These are phyloP conservation scores for Populus tomentosa DNA, from an alignment of 441 rosid genomes.

Conservation along the genomic window DNA sequence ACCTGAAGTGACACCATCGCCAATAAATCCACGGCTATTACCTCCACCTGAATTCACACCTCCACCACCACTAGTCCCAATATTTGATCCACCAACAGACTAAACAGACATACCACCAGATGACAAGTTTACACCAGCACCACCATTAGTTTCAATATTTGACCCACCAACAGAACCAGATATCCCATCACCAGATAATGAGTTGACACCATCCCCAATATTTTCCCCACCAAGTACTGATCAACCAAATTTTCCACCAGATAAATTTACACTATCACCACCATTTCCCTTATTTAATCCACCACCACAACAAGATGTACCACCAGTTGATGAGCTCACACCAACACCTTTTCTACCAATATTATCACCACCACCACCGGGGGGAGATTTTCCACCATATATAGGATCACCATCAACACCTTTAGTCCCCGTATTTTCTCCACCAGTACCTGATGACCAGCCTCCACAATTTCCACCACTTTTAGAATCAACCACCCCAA, in stretches of 20 bases:
- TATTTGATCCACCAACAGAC: conserved; percentile 11
- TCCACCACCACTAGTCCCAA: conserved; percentile 18
- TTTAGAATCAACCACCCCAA: conserved; percentile 16
- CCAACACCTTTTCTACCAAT: conserved; percentile 2
- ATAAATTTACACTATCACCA: neutral
- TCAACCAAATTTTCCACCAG: neutral
- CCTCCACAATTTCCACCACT: conserved; percentile 27
- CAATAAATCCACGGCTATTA: conserved; percentile 13
- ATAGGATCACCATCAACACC: conserved; percentile 17
- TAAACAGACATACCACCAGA: neutral
- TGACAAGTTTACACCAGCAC: neutral
- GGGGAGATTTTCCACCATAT: conserved; percentile 9
- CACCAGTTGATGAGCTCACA: conserved; percentile 1
- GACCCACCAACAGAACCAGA: conserved; percentile 1
- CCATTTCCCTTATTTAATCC: neutral
- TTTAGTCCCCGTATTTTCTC: conserved; percentile 20
- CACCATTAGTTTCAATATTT: conserved; percentile 1
- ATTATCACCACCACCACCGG: conserved; percentile 10
- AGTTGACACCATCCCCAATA: neutral
- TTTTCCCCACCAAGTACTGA: neutral
- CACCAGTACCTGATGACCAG: conserved; percentile 16
- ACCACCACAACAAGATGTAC: conserved; percentile 4
- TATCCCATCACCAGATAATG: neutral
- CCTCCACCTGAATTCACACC: conserved; percentile 22
- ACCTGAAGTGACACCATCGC: conserved; percentile 31